Evolutionary conservation across 2,329 filamentous ascomycete genomes (phyloP).

Genomic region (Chrysosphaeria jannelii): DNA sequence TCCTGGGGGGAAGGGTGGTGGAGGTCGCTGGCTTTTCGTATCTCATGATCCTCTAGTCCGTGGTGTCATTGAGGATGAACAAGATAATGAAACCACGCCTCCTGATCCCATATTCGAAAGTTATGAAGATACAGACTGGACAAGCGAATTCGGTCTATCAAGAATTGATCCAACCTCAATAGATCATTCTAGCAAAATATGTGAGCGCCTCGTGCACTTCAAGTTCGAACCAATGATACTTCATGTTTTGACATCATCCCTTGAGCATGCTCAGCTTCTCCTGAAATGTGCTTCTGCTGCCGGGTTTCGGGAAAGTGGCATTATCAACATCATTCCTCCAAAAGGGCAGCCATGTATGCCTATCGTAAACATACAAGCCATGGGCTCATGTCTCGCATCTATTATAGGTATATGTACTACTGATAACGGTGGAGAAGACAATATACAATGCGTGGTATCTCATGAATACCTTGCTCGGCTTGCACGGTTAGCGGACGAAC

Average conservation of each 20-base stretch:
- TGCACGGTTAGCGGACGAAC: constrained; percentile 39
- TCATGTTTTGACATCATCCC: constrained; percentile 53
- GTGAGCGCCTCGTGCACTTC: constrained; percentile 32
- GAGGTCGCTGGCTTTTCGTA: constrained; percentile 62
- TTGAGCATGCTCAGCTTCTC: constrained; percentile 41
- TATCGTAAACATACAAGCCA: constrained; percentile 62
- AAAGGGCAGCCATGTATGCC: constrained; percentile 17
- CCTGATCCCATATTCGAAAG: constrained; percentile 1
- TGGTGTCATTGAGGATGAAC: constrained; percentile 4
- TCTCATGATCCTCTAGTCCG: constrained; percentile 40
- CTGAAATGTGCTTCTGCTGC: constrained; percentile 48
- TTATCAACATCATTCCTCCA: constrained; percentile 27
- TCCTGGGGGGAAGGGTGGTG: constrained; percentile 61
- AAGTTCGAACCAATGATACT: constrained; percentile 88
- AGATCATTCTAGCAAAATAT: constrained; percentile 6
- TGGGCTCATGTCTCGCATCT: constrained; percentile 55
- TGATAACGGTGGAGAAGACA: too few relatives aligned
- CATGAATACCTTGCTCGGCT: constrained; percentile 37
- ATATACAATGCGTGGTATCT: constrained; percentile 24
- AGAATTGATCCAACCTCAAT: constrained; percentile 8
- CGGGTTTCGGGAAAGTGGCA: constrained; percentile 74
- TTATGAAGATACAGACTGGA: constrained; percentile 4
- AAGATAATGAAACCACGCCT: constrained; percentile 7
- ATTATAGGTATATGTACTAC: constrained; percentile 29
- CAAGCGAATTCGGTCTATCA: constrained; percentile 14